Evolutionary conservation across 352 stramenopile genomes (phyloP).

Genomic region (Phytophthora chlamydospora): DNA sequence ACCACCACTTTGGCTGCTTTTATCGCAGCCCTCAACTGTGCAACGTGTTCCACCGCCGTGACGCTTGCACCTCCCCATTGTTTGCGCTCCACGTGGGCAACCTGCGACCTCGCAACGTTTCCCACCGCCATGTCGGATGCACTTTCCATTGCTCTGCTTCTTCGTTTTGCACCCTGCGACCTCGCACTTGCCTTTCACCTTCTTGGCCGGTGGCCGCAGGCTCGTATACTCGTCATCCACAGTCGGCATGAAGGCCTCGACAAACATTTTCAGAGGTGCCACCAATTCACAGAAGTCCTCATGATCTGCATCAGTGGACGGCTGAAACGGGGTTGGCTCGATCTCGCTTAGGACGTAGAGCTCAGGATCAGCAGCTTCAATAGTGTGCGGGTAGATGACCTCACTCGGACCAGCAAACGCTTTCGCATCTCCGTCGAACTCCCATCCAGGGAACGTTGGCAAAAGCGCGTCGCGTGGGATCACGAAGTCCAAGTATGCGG

Average conservation of each 20-base stretch:
- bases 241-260: neutral
- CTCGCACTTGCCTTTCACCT: conserved; percentile 37
- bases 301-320: neutral
- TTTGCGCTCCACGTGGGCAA: conserved; percentile 73
- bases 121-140: conserved; percentile 85
- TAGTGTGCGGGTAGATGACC: neutral
- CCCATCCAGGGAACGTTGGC: neutral
- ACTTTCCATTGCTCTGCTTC: conserved; percentile 72
- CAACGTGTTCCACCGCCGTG: conserved; percentile 80
- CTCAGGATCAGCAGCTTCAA: neutral
- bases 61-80: conserved; percentile 78
- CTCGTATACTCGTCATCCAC: neutral
- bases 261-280: conserved; percentile 6
- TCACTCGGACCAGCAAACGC: neutral
- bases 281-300: neutral
- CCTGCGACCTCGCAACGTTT: conserved; percentile 66
- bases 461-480: conserved; percentile 15
- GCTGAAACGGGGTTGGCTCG: conserved; percentile 7
- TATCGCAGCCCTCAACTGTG: conserved; percentile 57
- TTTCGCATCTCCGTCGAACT: neutral
- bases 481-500: conserved; percentile 32
- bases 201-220: neutral
- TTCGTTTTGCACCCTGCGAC: conserved; percentile 73
- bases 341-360: neutral
- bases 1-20: conserved; percentile 74